Evolutionary conservation across 2,329 filamentous ascomycete genomes (phyloP).

Genomic region (Hypoxylon sp.): DNA sequence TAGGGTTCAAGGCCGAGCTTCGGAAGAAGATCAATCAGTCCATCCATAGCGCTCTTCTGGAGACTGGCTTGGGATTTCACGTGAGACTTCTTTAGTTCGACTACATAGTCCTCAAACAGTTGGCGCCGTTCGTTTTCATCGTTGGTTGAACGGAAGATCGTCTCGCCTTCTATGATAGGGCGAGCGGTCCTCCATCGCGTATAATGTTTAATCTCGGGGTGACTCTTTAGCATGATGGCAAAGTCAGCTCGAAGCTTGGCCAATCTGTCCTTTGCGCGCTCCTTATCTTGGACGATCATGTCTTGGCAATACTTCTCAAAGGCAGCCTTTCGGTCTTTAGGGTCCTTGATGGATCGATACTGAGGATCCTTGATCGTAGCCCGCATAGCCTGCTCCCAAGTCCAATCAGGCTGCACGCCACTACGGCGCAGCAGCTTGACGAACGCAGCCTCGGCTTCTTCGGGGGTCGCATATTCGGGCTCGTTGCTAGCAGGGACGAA

Average conservation of each 20-base stretch:
- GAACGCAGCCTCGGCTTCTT: conserved; percentile 94
- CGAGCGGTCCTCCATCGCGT: conserved; percentile 97
- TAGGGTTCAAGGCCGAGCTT: conserved; percentile 89
- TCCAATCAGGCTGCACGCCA: conserved; percentile 90
- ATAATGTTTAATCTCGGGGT: conserved; percentile 97
- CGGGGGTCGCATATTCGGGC: conserved; percentile 80
- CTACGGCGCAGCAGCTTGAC: conserved; percentile 87
- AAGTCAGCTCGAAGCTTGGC: conserved; percentile 94
- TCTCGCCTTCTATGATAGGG: conserved; percentile 93
- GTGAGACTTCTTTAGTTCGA: conserved; percentile 84
- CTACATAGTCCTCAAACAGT: conserved; percentile 93
- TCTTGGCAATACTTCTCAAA: conserved; percentile 97
- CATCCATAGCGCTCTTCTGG: conserved; percentile 85
- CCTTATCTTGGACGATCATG: conserved; percentile 90
- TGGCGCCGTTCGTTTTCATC: conserved; percentile 88
- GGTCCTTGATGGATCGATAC: conserved; percentile 92
- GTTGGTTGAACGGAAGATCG: conserved; percentile 91
- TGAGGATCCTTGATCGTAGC: conserved; percentile 90
- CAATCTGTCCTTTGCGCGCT: conserved; percentile 91
- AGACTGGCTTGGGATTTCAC: conserved; percentile 77
- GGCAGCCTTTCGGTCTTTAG: conserved; percentile 86
- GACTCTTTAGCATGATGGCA: conserved; percentile 92
- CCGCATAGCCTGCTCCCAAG: conserved; percentile 90
- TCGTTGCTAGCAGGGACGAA: conserved; percentile 75
- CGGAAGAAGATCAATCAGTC: conserved; percentile 81